A percentile compares a stretch with the other conserved stretches of the same genome.
phyloP scores from a whole-genome alignment of 805 yeast genomes.

The Komagataella phaffii region DNA sequence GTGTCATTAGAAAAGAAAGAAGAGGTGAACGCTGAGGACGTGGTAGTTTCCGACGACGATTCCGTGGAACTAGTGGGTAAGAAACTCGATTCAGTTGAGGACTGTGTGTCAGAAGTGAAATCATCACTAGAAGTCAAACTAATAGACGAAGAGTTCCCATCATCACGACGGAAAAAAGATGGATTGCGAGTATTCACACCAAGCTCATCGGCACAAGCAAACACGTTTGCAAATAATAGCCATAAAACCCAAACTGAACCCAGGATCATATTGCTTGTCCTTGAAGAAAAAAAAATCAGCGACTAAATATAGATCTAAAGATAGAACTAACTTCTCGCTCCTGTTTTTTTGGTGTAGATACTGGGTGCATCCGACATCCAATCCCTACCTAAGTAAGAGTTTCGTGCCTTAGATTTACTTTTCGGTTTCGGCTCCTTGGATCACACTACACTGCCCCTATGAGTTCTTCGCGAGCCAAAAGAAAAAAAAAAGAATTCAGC shows the following conservation, averaged over 20 bases:
- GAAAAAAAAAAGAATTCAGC: background rate
- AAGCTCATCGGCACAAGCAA: background rate
- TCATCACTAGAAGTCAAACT: background rate
- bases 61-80: background rate
- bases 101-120: background rate
- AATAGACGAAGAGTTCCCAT: background rate
- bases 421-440: background rate
- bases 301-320: background rate
- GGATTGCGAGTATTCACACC: background rate
- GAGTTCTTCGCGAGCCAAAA: background rate
- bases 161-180: background rate
- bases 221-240: background rate
- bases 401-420: background rate
- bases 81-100: background rate
- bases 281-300: background rate
- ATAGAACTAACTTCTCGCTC: background rate
- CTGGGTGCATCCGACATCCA: background rate
- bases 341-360: background rate
- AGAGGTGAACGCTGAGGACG: constrained; percentile 1
- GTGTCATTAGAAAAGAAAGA: constrained; percentile 2
- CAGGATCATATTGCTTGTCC: background rate
- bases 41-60: background rate
- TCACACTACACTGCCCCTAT: background rate
- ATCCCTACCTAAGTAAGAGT: no score
- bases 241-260: background rate